These are phyloP conservation scores for Peronospora tabacina DNA, from an alignment of 352 stramenopile genomes.

Conservation along the genomic window DNA sequence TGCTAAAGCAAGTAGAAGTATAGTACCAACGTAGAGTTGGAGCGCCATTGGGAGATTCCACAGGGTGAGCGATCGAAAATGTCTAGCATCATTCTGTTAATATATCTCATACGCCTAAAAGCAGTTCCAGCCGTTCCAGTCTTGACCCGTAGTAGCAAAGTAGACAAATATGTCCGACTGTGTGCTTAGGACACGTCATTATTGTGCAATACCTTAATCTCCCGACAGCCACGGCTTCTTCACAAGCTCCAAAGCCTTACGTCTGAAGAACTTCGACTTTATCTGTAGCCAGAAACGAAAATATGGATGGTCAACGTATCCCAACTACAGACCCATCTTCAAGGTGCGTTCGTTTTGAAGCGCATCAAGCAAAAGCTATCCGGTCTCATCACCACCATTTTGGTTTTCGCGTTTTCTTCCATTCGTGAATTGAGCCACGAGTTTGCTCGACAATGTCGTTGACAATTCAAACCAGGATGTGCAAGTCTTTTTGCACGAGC, in stretches of 20 bases:
- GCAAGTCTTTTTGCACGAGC: constrained; percentile 43
- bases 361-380: too few species aligned
- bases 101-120: constrained; percentile 17
- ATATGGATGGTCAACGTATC: constrained; percentile 68
- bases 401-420: background rate
- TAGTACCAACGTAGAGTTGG: constrained; percentile 21
- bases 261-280: constrained; percentile 53
- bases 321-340: constrained; percentile 53
- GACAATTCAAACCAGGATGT: constrained; percentile 19
- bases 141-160: constrained; percentile 38
- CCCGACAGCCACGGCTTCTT: constrained; percentile 26
- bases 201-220: constrained; percentile 67
- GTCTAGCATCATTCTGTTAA: background rate
- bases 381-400: too few species aligned
- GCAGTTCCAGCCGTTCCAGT: constrained; percentile 16
- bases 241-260: constrained; percentile 39
- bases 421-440: background rate
- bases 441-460: constrained; percentile 47
- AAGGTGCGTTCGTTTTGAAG: constrained; percentile 39
- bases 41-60: background rate
- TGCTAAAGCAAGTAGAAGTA: constrained; percentile 1
- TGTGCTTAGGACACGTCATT: constrained; percentile 75
- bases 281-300: constrained; percentile 67
- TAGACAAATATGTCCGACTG: constrained; percentile 30
- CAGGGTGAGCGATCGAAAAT: background rate